phyloP scores from a whole-genome alignment of 768 basidiomycete species.

The Hygrophorus pudorinus region DNA sequence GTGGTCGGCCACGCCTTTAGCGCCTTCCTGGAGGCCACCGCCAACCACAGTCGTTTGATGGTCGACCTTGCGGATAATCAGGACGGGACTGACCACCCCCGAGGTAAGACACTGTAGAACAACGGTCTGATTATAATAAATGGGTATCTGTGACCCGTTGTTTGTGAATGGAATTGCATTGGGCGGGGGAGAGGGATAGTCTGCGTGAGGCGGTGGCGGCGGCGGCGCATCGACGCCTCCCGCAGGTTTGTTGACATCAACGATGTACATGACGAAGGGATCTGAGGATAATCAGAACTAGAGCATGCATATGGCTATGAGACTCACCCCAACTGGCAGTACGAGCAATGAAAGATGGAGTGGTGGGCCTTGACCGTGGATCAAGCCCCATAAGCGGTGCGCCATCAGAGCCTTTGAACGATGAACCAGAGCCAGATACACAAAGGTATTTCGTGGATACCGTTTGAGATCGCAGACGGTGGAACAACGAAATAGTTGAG shows the following conservation, averaged over 20 bases:
- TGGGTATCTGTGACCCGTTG: conserved; percentile 77
- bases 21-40: conserved; percentile 81
- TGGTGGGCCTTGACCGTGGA: conserved; percentile 57
- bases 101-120: conserved; percentile 92
- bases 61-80: conserved; percentile 92
- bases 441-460: conserved; percentile 95
- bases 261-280: conserved; percentile 95
- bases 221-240: conserved; percentile 70
- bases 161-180: conserved; percentile 82
- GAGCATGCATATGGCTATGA: conserved; percentile 5
- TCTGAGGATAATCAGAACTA: conserved; percentile 31
- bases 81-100: conserved; percentile 85
- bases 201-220: conserved; percentile 74
- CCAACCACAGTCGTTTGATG: conserved; percentile 85
- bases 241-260: conserved; percentile 80
- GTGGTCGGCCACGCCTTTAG: conserved; percentile 75
- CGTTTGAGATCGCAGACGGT: conserved; percentile 90
- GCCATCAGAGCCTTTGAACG: conserved; percentile 91
- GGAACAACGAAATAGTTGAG: conserved; percentile 90
- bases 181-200: conserved; percentile 87
- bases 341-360: conserved; percentile 81
- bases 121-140: conserved; percentile 96
- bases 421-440: conserved; percentile 86
- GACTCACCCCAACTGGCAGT: conserved; percentile 81
- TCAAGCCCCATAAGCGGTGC: conserved; percentile 75